Conservation (phyloP, 768 basidiomycete species). For the Naganishia kalamii region DNA sequence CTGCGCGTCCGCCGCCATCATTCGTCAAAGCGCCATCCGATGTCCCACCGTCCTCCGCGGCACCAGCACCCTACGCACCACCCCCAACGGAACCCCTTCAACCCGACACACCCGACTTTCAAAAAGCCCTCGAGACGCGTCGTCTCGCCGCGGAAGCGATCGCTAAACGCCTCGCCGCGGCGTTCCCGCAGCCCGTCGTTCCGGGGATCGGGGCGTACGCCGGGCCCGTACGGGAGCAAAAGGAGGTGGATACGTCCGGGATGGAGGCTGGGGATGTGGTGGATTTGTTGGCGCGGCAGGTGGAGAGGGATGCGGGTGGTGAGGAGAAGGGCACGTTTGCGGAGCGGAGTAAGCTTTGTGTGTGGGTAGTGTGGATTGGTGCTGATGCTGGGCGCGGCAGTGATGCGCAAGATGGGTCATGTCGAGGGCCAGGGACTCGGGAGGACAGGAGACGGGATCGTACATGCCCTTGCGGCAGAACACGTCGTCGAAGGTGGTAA, state of each 20-base stretch:
- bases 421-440: conserved; percentile 90
- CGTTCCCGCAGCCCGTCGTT: background rate
- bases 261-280: conserved; percentile 21
- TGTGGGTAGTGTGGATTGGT: background rate
- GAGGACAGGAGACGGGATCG: conserved; percentile 72
- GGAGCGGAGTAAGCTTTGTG: conserved; percentile 36
- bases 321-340: conserved; percentile 32
- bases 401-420: conserved; percentile 97
- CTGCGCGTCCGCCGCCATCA: too few relatives aligned
- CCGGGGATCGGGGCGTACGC: conserved; percentile 5
- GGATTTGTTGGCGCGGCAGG: conserved; percentile 17
- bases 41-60: background rate
- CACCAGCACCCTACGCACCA: background rate
- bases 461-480: conserved; percentile 80
- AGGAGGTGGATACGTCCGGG: conserved; percentile 12
- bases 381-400: conserved; percentile 28
- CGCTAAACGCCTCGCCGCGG: conserved; percentile 36
- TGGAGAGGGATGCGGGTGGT: conserved; percentile 13
- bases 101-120: conserved; percentile 25
- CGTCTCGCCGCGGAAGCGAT: conserved; percentile 42
- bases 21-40: too few relatives aligned
- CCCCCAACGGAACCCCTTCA: background rate
- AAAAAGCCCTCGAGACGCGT: conserved; percentile 33
- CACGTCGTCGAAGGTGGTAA: conserved; percentile 51
- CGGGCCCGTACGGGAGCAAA: background rate